phyloP scores from a whole-genome alignment of 495 filamentous ascomycete species.

The Neurospora sp. region DNA sequence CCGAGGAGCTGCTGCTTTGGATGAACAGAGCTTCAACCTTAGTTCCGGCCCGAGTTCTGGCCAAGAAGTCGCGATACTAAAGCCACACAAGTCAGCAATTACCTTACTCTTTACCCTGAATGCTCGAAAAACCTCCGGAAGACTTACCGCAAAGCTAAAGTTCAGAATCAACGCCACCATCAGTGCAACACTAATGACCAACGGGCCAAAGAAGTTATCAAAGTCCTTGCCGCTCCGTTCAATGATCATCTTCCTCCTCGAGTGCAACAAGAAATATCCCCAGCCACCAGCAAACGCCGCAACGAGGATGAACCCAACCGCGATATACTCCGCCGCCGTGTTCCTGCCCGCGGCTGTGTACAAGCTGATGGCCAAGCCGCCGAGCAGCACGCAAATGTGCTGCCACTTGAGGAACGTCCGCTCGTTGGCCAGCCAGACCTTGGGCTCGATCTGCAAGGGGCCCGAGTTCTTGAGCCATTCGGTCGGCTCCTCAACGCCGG shows the following conservation, averaged over 20 bases:
- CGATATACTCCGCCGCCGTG: slow-evolving; percentile 59
- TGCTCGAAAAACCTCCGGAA: background rate
- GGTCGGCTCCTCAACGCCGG: slow-evolving; percentile 74
- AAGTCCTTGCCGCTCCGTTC: slow-evolving; percentile 83
- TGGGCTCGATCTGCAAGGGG: slow-evolving; percentile 82
- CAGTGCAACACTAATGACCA: slow-evolving; percentile 73
- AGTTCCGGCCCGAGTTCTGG: background rate
- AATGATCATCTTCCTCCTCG: slow-evolving; percentile 65
- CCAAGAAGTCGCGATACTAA: background rate
- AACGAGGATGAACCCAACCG: slow-evolving; percentile 70
- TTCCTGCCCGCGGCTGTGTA: slow-evolving; percentile 78
- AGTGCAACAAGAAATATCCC: slow-evolving; percentile 78
- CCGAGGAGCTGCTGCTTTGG: background rate
- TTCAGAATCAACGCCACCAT: slow-evolving; percentile 73
- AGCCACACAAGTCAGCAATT: background rate
- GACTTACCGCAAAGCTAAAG: slow-evolving; percentile 66
- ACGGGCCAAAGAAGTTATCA: slow-evolving; percentile 74
- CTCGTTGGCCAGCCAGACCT: slow-evolving; percentile 98
- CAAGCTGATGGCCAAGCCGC: slow-evolving; percentile 68
- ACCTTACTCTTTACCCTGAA: background rate
- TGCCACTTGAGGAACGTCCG: slow-evolving; percentile 97
- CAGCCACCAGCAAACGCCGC: slow-evolving; percentile 74
- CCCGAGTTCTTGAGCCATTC: slow-evolving; percentile 89
- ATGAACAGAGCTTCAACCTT: background rate
- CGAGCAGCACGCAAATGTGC: slow-evolving; percentile 79